Conservation (phyloP, 75 land plant species). For the Pinus tabuliformis region DNA sequence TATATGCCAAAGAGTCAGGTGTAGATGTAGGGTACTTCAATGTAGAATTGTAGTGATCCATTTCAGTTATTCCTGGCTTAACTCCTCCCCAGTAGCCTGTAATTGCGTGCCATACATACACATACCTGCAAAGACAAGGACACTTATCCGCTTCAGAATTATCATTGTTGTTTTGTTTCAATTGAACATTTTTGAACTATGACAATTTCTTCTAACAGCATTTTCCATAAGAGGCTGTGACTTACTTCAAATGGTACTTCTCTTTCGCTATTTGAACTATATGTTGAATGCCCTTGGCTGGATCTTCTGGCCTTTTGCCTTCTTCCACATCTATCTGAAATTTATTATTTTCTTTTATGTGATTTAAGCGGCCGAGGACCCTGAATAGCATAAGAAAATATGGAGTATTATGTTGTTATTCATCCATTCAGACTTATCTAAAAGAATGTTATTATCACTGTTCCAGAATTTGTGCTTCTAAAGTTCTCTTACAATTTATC, state of each 20-base stretch:
- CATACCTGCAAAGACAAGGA: constrained; percentile 16
- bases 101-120: constrained; percentile 95
- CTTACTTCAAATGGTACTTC: constrained; percentile 58
- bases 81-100: constrained; percentile 99
- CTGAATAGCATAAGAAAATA: constrained; percentile 10
- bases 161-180: neutral
- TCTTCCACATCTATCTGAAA: constrained; percentile 44
- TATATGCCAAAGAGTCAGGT: constrained; percentile 61
- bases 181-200: neutral
- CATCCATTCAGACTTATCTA: neutral
- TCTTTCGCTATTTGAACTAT: constrained; percentile 41
- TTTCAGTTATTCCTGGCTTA: constrained; percentile 47
- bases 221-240: constrained; percentile 3
- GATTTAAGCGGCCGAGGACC: constrained; percentile 25
- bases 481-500: constrained; percentile 6
- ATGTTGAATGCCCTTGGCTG: constrained; percentile 27
- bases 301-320: constrained; percentile 24
- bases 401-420: neutral
- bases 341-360: constrained; percentile 77
- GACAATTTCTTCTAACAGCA: neutral
- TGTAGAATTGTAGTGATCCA: constrained; percentile 54
- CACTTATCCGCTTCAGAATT: neutral
- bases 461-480: neutral
- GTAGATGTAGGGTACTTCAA: constrained; percentile 64
- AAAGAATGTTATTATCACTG: neutral